Percentiles rank a stretch among this genome's conserved stretches.
phyloP scores from a whole-genome alignment of 495 filamentous ascomycete species.

The Aspergillus diversus region DNA sequence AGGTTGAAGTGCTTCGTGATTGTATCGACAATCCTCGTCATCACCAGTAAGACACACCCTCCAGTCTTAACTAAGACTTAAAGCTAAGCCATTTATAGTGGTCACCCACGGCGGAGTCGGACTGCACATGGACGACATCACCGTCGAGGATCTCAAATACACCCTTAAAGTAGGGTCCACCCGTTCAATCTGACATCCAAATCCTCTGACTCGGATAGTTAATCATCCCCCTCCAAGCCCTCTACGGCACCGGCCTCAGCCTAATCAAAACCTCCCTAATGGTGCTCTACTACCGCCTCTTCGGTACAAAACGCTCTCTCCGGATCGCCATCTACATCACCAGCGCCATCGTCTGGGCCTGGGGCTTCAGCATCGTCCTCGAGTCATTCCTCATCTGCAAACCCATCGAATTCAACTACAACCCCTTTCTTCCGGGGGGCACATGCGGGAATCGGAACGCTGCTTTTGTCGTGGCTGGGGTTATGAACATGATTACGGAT shows the following conservation, averaged over 20 bases:
- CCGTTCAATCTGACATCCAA: no score
- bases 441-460: conserved; percentile 52
- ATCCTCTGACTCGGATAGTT: no score
- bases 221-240: conserved; percentile 10
- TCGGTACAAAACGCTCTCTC: conserved; percentile 24
- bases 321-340: conserved; percentile 14
- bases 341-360: conserved; percentile 17
- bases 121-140: neutral
- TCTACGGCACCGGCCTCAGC: conserved; percentile 20
- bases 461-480: conserved; percentile 49
- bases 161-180: no score
- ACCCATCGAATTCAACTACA: conserved; percentile 54
- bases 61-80: no score
- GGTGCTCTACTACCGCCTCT: conserved; percentile 23
- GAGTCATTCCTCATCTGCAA: conserved; percentile 36
- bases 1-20: neutral
- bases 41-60: conserved; percentile 2
- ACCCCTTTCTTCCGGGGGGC: conserved; percentile 40
- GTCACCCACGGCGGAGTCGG: neutral
- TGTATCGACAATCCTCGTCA: conserved; percentile 6
- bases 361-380: conserved; percentile 21
- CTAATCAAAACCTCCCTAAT: conserved; percentile 27
- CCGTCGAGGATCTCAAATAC: neutral
- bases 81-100: no score
- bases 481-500: conserved; percentile 56